Percentiles rank a stretch among this genome's conserved stretches.
Conservation (phyloP, 495 filamentous ascomycete species). For the Peziza echinospora region DNA sequence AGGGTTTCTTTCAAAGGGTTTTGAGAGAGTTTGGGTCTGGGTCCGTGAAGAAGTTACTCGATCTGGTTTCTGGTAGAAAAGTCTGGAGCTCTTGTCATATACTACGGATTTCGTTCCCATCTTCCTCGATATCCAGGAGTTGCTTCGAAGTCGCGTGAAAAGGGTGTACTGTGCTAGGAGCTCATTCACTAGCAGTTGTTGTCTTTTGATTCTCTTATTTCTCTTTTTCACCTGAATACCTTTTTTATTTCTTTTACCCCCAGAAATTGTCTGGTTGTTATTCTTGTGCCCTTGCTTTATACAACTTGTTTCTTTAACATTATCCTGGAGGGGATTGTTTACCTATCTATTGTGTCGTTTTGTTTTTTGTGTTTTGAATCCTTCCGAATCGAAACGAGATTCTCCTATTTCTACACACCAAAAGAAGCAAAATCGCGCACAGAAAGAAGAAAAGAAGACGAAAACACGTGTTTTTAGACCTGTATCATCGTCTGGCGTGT, state of each 20-base stretch:
- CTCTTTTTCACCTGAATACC: background rate
- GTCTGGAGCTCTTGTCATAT: background rate
- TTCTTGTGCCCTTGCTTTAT: too few relatives aligned
- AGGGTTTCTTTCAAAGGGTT: background rate
- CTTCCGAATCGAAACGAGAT: background rate
- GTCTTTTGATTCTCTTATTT: too few relatives aligned
- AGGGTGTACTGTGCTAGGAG: background rate
- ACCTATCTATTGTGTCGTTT: too few relatives aligned
- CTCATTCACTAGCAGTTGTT: background rate
- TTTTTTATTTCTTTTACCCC: too few relatives aligned
- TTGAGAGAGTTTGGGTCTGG: background rate
- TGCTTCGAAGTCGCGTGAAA: background rate
- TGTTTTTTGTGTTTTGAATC: background rate
- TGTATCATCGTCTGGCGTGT: background rate
- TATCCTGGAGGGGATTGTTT: too few relatives aligned
- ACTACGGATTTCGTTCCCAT: background rate
- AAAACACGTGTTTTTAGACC: background rate
- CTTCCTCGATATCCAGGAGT: background rate
- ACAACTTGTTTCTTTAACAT: too few relatives aligned
- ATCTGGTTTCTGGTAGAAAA: background rate
- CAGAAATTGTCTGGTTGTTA: too few relatives aligned
- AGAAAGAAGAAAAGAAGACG: background rate
- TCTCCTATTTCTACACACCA: background rate
- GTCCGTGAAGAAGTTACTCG: background rate
- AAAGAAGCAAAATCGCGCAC: background rate